Conservation (phyloP, 176 grass and related monocot species). For the Musa troglodytarum region DNA sequence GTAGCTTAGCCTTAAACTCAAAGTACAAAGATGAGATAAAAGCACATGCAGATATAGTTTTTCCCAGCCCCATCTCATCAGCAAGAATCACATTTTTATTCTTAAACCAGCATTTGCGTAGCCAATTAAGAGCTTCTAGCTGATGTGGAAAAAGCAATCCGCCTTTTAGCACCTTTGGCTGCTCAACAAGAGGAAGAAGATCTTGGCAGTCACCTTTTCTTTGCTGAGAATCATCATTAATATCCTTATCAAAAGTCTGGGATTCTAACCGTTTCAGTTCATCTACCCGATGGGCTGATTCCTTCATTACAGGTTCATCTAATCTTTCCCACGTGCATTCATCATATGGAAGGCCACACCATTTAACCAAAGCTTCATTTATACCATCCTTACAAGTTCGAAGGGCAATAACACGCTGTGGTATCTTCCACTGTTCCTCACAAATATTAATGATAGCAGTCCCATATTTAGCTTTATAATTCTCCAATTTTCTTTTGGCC, state of each 20-base stretch:
- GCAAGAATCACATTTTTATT: conserved; percentile 98
- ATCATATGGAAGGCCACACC: conserved; percentile 78
- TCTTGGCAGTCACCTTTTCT: conserved; percentile 49
- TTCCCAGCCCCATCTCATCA: conserved; percentile 99
- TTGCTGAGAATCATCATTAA: conserved; percentile 23
- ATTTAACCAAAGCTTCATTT: conserved; percentile 88
- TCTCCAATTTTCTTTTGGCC: conserved; percentile 94
- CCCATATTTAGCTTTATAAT: conserved; percentile 88
- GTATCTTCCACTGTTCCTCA: conserved; percentile 82
- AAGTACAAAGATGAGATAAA: conserved; percentile 80
- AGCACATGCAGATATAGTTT: conserved; percentile 92
- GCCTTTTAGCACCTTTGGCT: conserved; percentile 86
- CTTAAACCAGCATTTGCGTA: conserved; percentile 87
- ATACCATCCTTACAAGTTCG: conserved; percentile 29
- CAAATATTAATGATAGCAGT: conserved; percentile 71
- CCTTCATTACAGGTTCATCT: conserved; percentile 72
- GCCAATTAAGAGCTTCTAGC: conserved; percentile 97
- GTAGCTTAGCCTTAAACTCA: conserved; percentile 79
- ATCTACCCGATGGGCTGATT: conserved; percentile 59
- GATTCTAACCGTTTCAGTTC: conserved; percentile 65
- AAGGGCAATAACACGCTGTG: conserved; percentile 66
- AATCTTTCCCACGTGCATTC: conserved; percentile 97
- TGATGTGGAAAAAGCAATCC: conserved; percentile 90
- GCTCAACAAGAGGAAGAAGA: conserved; percentile 55
- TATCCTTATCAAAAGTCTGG: conserved; percentile 62